Base-by-base conservation (phyloP, 164 flowering plant species). In the Berberis thunbergii region DNA sequence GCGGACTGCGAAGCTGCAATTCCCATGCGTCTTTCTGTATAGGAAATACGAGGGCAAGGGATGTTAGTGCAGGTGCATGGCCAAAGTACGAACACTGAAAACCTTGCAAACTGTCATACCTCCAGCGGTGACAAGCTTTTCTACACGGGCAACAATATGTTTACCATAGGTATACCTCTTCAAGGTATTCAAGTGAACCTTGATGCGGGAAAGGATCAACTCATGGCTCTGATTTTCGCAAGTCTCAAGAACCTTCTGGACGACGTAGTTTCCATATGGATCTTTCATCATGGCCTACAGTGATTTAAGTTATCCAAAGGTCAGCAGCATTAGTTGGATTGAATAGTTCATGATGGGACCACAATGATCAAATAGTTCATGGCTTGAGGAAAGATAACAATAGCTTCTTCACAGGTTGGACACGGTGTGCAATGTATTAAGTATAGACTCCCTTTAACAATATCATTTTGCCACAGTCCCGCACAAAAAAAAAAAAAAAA, bases 251-350 rank as follows among this genome's bases (percentile, higher is more conserved):
- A 91, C 86, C 76, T 88, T 91, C 72, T 88, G 93, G 59, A 91
- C 96, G 12, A 91, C 97, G 62, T 91, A 88, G 77, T 91, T 91
- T 55, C 90, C 97, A 76, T 83, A 91, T 11, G 81, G 91, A 77
- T 91, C 93, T 77, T 88, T 88, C 97, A 90, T 90, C 97, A 90
- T 90, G n/a, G 81, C 88, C 97, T 89, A 87, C 69, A 26, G 4
- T 3, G 57, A 6, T 54, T 41, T 3, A 12, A 50, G 63, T 49
- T 10, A 61, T 58, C n/a, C n/a, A n/a, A 43, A 5, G 41, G 12
- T 43, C 5, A 56, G 2, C n/a, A n/a, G n/a, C n/a, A 11, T 41
- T 45, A 9, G 46, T 4, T 12, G 54, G 41, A 59, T 49, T n/a
- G 42, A 59, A 9, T 6, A 65, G 40, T n/a, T n/a, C n/a, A n/a